These are phyloP conservation scores for Chionographis japonica DNA, from an alignment of 106 monocot species.

Conservation along the genomic window DNA sequence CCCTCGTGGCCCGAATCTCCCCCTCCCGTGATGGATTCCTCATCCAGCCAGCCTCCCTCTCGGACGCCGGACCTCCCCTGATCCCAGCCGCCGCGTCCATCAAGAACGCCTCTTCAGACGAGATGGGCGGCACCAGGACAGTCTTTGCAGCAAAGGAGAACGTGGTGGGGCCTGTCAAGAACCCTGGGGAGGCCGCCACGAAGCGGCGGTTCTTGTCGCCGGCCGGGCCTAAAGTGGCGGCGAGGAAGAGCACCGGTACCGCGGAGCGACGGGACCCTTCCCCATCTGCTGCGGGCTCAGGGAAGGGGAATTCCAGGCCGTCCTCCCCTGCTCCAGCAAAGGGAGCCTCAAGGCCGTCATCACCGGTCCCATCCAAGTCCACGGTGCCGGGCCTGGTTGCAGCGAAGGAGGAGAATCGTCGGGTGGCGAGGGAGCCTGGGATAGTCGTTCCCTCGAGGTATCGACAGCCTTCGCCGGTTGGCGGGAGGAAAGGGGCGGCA, in stretches of 20 bases:
- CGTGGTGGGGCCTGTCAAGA: constrained; percentile 3
- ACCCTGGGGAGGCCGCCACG: not conserved
- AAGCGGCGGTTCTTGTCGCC: constrained; percentile 76
- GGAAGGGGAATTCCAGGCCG: constrained; percentile 2
- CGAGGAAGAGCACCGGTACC: constrained; percentile 6
- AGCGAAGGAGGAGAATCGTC: constrained; percentile 86
- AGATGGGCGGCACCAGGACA: constrained; percentile 3
- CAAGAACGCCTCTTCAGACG: not conserved
- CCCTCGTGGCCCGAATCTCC: constrained; percentile 42
- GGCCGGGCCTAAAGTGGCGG: constrained; percentile 17
- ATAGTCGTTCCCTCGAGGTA: constrained; percentile 95
- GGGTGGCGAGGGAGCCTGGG: constrained; percentile 63
- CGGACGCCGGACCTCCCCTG: constrained; percentile 17
- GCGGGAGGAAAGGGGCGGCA: constrained; percentile 29
- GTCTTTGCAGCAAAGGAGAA: constrained; percentile 41
- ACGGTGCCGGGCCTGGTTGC: constrained; percentile 77
- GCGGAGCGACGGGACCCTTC: not conserved
- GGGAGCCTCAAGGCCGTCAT: constrained; percentile 40
- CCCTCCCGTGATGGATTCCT: constrained; percentile 42
- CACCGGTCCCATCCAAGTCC: constrained; percentile 85
- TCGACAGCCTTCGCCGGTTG: constrained; percentile 69
- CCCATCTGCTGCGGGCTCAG: too few relatives aligned
- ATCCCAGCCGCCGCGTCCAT: constrained; percentile 13
- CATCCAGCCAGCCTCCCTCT: constrained; percentile 58
- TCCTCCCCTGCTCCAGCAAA: constrained; percentile 26